phyloP scores from a whole-genome alignment of 805 yeast species.

The Yarrowia phangngaensis region DNA sequence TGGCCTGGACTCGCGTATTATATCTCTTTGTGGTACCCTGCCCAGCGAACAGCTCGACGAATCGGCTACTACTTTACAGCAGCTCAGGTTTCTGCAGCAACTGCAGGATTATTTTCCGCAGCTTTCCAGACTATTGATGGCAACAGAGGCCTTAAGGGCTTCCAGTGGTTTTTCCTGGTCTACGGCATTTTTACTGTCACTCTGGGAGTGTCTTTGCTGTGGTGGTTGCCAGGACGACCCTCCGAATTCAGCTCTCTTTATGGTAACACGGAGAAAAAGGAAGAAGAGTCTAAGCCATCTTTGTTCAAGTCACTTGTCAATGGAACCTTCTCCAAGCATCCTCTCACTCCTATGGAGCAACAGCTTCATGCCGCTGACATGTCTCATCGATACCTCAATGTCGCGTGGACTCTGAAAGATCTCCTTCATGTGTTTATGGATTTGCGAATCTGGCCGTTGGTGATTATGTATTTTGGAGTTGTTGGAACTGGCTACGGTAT shows the following conservation, averaged over 20 bases:
- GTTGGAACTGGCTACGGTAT: constrained; percentile 89
- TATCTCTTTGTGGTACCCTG: constrained; percentile 79
- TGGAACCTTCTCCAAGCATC: constrained; percentile 24
- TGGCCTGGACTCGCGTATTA: constrained; percentile 92
- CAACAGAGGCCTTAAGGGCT: constrained; percentile 64
- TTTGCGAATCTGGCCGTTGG: constrained; percentile 69
- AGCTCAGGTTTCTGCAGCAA: constrained; percentile 87
- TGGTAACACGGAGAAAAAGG: neutral
- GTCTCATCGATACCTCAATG: constrained; percentile 46
- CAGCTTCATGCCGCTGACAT: constrained; percentile 59
- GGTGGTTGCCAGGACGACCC: constrained; percentile 90
- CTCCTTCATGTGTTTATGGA: constrained; percentile 55
- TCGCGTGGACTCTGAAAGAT: constrained; percentile 59
- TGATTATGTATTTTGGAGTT: constrained; percentile 87
- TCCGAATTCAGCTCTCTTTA: constrained; percentile 28
- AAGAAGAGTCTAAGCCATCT: neutral
- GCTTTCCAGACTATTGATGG: constrained; percentile 85
- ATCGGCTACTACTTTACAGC: constrained; percentile 90
- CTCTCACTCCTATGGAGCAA: constrained; percentile 53
- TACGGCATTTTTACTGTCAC: constrained; percentile 68
- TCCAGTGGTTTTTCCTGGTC: constrained; percentile 80
- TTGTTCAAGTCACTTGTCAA: neutral
- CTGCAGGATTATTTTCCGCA: constrained; percentile 80
- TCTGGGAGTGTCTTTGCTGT: constrained; percentile 59
- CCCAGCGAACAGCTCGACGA: constrained; percentile 67